Evolutionary conservation across 2,329 filamentous ascomycete species (phyloP).

Genomic region (Aaosphaeria arxii): DNA sequence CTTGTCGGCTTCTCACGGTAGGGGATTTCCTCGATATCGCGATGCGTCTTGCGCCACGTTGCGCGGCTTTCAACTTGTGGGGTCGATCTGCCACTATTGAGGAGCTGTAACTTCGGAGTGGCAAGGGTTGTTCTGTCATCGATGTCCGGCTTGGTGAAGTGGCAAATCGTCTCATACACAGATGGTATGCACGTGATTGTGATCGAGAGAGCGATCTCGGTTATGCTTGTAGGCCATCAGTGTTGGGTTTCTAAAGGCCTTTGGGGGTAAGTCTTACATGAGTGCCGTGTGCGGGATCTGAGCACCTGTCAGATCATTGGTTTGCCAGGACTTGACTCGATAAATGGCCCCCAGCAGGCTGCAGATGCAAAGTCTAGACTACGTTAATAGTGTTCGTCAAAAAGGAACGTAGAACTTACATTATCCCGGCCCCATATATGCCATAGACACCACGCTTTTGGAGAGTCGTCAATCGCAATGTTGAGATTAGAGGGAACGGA

Average conservation of each 20-base stretch:
- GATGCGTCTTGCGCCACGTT: conserved; percentile 17
- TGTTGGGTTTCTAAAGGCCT: no score
- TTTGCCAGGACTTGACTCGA: conserved; percentile 12
- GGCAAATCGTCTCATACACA: conserved; percentile 9
- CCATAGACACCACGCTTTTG: conserved; percentile 11
- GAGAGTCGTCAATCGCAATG: conserved; percentile 7
- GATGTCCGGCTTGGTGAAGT: conserved; percentile 14
- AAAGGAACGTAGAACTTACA: conserved; percentile 7
- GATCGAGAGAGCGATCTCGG: conserved; percentile 13
- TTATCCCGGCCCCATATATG: conserved; percentile 7
- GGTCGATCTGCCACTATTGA: conserved; percentile 6
- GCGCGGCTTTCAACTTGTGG: conserved; percentile 4
- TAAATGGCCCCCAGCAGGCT: conserved; percentile 12
- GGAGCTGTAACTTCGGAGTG: conserved; percentile 8
- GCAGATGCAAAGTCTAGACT: conserved; percentile 10
- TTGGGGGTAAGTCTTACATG: conserved; percentile 2
- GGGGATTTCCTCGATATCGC: conserved; percentile 17
- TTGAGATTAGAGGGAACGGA: conserved; percentile 6
- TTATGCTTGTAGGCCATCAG: conserved; percentile 6
- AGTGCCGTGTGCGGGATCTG: conserved; percentile 6
- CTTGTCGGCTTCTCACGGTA: conserved; percentile 10
- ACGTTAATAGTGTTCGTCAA: conserved; percentile 1
- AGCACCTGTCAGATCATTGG: conserved; percentile 15
- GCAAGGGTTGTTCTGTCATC: conserved; percentile 12
- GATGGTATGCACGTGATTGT: conserved; percentile 18